Percentiles rank a stretch among this genome's conserved stretches.
Evolutionary conservation across 2,329 filamentous ascomycete genomes (phyloP).

Genomic region (Fusarium tricinctum): DNA sequence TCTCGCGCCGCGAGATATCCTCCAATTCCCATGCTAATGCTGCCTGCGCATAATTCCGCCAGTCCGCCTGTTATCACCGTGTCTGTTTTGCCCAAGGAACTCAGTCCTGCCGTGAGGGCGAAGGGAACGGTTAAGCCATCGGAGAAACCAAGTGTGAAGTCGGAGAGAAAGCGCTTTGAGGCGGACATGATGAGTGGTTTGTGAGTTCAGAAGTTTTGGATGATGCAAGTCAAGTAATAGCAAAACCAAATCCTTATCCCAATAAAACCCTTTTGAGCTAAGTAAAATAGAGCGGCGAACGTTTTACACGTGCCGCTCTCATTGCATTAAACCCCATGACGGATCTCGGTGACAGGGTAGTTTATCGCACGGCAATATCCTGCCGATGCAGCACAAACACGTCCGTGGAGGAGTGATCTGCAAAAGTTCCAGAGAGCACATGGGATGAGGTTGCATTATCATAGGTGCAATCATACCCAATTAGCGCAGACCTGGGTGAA

Average conservation of each 20-base stretch:
- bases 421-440: slow-evolving; percentile 20
- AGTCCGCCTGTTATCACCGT: slow-evolving; percentile 77
- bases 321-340: slow-evolving; percentile 2
- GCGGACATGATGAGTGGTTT: slow-evolving; percentile 41
- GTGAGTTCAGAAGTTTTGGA: too few species aligned
- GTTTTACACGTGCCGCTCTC: slow-evolving; percentile 3
- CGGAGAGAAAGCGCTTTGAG: slow-evolving; percentile 64
- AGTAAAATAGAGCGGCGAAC: background rate
- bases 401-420: slow-evolving; percentile 12
- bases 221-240: background rate
- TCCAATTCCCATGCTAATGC: slow-evolving; percentile 81
- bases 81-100: slow-evolving; percentile 70
- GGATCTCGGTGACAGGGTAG: slow-evolving; percentile 16
- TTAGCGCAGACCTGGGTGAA: slow-evolving; percentile 13
- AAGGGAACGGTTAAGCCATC: slow-evolving; percentile 83
- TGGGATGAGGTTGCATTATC: slow-evolving; percentile 22
- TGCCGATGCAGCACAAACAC: slow-evolving; percentile 7
- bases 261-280: background rate
- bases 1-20: slow-evolving; percentile 74
- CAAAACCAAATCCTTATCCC: background rate
- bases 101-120: slow-evolving; percentile 78
- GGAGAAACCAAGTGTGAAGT: slow-evolving; percentile 80
- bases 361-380: slow-evolving; percentile 25
- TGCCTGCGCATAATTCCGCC: slow-evolving; percentile 78
- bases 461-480: slow-evolving; percentile 18